Base-by-base conservation (phyloP, 257 asterid species). In the Vinca minor region DNA sequence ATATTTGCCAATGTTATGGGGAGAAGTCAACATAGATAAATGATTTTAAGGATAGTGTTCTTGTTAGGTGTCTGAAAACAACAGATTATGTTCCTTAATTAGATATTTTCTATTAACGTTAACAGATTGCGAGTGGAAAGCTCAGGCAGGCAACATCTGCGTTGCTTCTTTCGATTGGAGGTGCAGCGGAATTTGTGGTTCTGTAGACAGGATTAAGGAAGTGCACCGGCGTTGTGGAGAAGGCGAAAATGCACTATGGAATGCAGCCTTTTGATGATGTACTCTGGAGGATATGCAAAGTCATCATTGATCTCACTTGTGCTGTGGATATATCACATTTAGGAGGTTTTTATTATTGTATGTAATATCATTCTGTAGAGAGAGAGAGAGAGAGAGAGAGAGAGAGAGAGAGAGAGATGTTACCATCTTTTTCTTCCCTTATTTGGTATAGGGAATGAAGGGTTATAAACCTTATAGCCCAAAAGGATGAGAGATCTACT, bases 111-210 rank as follows among this genome's bases (percentile, higher is more conserved):
- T 12, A 53, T n/a, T 56, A 25, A 42, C 58, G 17, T 52, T 61
- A 23, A 52, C 82, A 87, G 98, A 92, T 77, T 92, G 98, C 23
- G 96, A 92, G 78, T 92, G 98, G 98, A 92, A 92, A 77, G 98
- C 96, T 34, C 98, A 92, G 71, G 98, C 96, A 21, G 96, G 96
- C 77, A 92, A 92, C 76, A 61, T 82, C 44, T 92, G 98, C 59
- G 95, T 89, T 56, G 96, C 96, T 58, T 89, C 96, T 6, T 89
- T 92, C n/a, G 96, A 89, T 70, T 92, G 98, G 98, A 83, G 87
- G 67, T 92, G 96, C 84, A 92, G 98, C 8, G 98, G 98, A 21
- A 92, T 92, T 25, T 92, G 98, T 85, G 84, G 82, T 42, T 85
- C 98, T 0, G 95, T 89, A 0, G 93, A 81, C 69, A 87, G 95